These are phyloP conservation scores for Mycena olivaceomarginata DNA, from an alignment of 768 basidiomycete genomes.

Conservation along the genomic window DNA sequence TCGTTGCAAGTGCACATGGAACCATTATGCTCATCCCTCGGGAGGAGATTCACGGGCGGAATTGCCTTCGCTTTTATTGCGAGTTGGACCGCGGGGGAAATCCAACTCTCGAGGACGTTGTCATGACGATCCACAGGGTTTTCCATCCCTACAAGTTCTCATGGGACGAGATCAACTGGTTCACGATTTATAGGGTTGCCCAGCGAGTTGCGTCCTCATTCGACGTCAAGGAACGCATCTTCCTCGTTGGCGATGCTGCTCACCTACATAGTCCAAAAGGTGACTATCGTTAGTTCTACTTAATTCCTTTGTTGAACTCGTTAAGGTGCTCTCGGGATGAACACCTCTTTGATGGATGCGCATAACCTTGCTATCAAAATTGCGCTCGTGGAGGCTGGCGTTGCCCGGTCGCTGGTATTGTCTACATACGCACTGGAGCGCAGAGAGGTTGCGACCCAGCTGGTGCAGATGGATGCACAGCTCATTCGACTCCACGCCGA, in stretches of 20 bases:
- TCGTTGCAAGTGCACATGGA: conserved; percentile 22
- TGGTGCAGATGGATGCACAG: conserved; percentile 28
- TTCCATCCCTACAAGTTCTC: conserved; percentile 16
- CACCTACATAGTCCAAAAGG: conserved; percentile 33
- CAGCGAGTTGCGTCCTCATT: conserved; percentile 29
- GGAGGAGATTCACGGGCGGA: conserved; percentile 27
- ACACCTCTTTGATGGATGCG: conserved; percentile 19
- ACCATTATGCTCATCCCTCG: conserved; percentile 22
- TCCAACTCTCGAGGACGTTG: conserved; percentile 23
- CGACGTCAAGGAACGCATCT: conserved; percentile 17
- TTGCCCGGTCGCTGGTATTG: neutral
- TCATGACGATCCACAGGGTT: conserved; percentile 17
- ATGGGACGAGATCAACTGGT: conserved; percentile 34
- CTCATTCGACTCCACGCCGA: conserved; percentile 25
- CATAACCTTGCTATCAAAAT: conserved; percentile 30
- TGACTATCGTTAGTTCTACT: neutral
- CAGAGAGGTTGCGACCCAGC: conserved; percentile 2
- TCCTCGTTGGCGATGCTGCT: conserved; percentile 27
- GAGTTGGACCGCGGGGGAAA: conserved; percentile 1
- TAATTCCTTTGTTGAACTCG: too few species aligned
- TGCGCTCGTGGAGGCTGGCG: conserved; percentile 25
- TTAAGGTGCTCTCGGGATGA: conserved; percentile 28
- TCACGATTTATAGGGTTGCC: conserved; percentile 26
- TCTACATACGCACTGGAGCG: conserved; percentile 24
- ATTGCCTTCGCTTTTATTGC: conserved; percentile 24